phyloP scores from a whole-genome alignment of 2,329 filamentous ascomycete genomes.

The Teratosphaeria epicoccoides region DNA sequence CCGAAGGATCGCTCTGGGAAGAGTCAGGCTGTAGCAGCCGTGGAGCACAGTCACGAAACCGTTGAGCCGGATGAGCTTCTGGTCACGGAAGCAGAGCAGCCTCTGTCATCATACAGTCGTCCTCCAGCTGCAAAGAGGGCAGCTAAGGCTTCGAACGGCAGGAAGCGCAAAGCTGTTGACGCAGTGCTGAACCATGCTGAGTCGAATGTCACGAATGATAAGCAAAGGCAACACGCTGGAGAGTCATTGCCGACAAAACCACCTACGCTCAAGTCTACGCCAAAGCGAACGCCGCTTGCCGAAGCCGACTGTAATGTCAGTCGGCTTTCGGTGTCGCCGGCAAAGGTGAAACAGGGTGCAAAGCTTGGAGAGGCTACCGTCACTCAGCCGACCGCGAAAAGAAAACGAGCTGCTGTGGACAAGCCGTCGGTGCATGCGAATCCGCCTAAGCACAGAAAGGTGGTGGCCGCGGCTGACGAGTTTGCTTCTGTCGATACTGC shows the following conservation, averaged over 20 bases:
- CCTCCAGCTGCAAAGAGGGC: not conserved
- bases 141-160: not conserved
- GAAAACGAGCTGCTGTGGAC: not conserved
- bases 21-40: not conserved
- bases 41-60: not conserved
- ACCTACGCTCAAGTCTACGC: not conserved
- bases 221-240: not conserved
- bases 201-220: not conserved
- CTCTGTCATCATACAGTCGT: not conserved
- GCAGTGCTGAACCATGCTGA: not conserved
- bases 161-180: not conserved
- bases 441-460: not conserved
- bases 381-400: not conserved
- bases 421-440: not conserved
- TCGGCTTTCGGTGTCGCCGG: slow-evolving; percentile 2
- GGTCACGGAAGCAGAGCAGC: not conserved
- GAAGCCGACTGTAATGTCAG: slow-evolving; percentile 4
- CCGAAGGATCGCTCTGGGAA: not conserved
- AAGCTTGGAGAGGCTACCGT: not conserved
- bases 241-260: not conserved
- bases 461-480: not conserved
- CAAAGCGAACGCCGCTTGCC: not conserved
- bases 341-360: not conserved
- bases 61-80: not conserved
- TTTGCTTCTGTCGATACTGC: not conserved